Conservation (phyloP, 345 rosid species). For the Firmiana major region DNA sequence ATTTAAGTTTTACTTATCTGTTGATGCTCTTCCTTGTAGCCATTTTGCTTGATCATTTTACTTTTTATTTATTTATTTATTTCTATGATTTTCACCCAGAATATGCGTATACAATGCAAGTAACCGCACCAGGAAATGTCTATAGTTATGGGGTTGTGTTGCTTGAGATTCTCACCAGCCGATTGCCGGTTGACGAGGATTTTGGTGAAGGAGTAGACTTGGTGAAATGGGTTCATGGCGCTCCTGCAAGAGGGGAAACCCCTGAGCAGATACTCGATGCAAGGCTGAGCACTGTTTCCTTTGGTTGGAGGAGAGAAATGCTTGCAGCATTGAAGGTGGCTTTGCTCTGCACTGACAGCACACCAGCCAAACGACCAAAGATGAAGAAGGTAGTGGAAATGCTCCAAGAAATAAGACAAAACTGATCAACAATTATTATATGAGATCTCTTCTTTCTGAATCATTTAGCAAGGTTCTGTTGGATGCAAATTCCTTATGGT, state of each 20-base stretch:
- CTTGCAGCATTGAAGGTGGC: conserved; percentile 92
- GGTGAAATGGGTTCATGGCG: conserved; percentile 96
- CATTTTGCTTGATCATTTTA: neutral
- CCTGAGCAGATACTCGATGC: conserved; percentile 80
- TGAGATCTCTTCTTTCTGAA: neutral
- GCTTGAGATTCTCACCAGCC: conserved; percentile 83
- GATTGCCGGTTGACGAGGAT: conserved; percentile 82
- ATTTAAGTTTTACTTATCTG: neutral
- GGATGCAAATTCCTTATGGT: neutral
- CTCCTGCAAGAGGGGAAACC: conserved; percentile 69
- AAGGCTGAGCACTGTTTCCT: conserved; percentile 73
- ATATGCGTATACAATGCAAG: conserved; percentile 91
- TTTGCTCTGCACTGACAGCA: conserved; percentile 65
- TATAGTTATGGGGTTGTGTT: conserved; percentile 94
- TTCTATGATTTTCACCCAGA: conserved; percentile 39
- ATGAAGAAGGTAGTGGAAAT: conserved; percentile 90
- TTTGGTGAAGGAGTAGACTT: conserved; percentile 91
- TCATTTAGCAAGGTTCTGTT: neutral
- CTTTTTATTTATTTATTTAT: neutral
- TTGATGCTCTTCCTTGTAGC: neutral
- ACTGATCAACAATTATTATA: conserved; percentile 18
- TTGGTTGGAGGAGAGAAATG: conserved; percentile 95
- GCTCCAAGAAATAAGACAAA: conserved; percentile 76
- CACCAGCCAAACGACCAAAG: conserved; percentile 81
- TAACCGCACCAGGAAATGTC: conserved; percentile 90